Evolutionary conservation across 179 eudicot genomes (phyloP).

Genomic region (Silene coronaria): DNA sequence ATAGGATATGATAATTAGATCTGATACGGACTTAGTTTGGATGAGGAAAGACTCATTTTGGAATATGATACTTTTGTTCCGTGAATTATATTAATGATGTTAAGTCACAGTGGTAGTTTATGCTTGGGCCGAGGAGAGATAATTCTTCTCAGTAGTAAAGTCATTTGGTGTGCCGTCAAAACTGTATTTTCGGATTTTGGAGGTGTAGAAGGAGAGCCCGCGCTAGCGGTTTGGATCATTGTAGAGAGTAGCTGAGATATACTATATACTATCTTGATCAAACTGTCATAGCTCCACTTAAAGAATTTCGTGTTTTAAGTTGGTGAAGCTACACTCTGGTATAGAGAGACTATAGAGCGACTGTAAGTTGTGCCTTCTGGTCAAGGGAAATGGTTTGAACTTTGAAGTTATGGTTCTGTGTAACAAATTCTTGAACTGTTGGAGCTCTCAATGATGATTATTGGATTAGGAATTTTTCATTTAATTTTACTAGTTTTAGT

Average conservation of each 20-base stretch:
- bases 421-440: not conserved
- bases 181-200: not conserved
- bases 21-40: not conserved
- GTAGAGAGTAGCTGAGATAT: constrained; percentile 8
- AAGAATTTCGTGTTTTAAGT: not conserved
- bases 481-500: constrained; percentile 1
- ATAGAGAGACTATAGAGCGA: not conserved
- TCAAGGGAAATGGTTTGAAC: not conserved
- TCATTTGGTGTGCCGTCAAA: not conserved
- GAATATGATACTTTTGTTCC: not conserved
- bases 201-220: no score
- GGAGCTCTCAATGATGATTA: not conserved
- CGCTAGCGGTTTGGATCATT: not conserved
- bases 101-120: not conserved
- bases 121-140: not conserved
- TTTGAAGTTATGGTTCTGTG: not conserved
- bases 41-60: not conserved
- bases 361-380: constrained; percentile 6
- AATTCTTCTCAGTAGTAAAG: not conserved
- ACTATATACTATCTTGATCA: not conserved
- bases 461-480: not conserved
- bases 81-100: not conserved
- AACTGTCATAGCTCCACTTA: not conserved
- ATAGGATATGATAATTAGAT: not conserved
- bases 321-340: not conserved